Percentiles rank a stretch among this genome's conserved stretches.
These are phyloP conservation scores for Purpureocillium lavendulum DNA, from an alignment of 2,329 filamentous ascomycete species.

Conservation along the genomic window DNA sequence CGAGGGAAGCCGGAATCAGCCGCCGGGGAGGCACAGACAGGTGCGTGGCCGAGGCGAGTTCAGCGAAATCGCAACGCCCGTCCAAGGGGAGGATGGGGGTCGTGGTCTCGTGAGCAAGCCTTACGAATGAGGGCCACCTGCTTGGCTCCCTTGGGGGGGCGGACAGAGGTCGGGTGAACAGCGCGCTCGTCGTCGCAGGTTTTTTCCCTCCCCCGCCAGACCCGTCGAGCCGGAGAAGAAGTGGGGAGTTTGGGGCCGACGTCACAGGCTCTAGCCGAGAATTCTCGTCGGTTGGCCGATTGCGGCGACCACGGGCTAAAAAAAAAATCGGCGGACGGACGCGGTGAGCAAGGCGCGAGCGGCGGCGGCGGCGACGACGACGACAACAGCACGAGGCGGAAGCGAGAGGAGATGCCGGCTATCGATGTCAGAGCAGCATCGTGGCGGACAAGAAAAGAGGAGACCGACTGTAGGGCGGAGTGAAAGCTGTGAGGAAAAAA, in stretches of 20 bases:
- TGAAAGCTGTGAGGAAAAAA: not conserved
- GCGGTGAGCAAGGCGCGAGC: not conserved
- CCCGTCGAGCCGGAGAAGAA: conserved; percentile 2
- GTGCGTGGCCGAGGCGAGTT: conserved; percentile 1
- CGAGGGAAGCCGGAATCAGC: no score
- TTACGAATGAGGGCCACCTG: conserved; percentile 1
- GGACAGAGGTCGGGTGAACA: no score
- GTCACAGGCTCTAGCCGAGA: conserved; percentile 8
- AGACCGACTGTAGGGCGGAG: not conserved
- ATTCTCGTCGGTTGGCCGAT: conserved; percentile 3
- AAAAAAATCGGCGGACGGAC: not conserved
- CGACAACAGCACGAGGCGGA: not conserved
- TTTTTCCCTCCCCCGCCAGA: conserved; percentile 9
- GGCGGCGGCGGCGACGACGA: not conserved
- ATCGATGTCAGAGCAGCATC: conserved; percentile 2
- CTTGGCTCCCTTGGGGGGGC: conserved; percentile 3
- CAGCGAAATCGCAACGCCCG: no score
- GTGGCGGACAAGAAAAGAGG: not conserved
- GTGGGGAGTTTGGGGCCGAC: conserved; percentile 7
- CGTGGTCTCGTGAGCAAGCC: conserved; percentile 1
- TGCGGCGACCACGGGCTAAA: conserved; percentile 3
- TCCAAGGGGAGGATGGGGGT: not conserved
- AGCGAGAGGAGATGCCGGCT: not conserved
- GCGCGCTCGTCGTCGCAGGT: not conserved
- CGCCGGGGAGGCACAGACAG: not conserved